Conservation (phyloP, 2,329 filamentous ascomycete species). For the Hymenoscyphus infarciens region DNA sequence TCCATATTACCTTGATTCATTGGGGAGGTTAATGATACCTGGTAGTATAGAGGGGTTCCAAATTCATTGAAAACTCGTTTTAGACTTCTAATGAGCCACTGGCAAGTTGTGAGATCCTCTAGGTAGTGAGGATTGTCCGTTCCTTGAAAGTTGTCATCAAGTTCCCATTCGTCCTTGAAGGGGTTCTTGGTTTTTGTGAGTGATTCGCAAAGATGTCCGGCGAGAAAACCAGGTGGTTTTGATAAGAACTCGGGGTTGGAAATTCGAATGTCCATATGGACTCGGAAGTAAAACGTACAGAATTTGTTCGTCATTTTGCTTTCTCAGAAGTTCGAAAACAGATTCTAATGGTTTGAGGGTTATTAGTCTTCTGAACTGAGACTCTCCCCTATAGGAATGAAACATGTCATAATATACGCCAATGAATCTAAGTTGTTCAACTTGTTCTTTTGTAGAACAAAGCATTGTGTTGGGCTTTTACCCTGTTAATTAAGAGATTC, state of each 20-base stretch:
- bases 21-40: neutral
- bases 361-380: too few relatives aligned
- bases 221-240: neutral
- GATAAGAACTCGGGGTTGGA: neutral
- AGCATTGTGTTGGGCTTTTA: too few relatives aligned
- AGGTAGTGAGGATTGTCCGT: neutral
- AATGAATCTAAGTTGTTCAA: too few relatives aligned
- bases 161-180: neutral
- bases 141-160: neutral
- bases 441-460: too few relatives aligned
- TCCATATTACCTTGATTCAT: neutral
- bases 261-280: neutral
- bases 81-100: neutral
- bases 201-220: neutral
- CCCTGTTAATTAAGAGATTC: too few relatives aligned
- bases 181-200: neutral
- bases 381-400: too few relatives aligned
- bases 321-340: too few relatives aligned
- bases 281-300: neutral
- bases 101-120: neutral
- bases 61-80: neutral
- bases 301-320: too few relatives aligned
- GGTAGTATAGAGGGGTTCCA: neutral
- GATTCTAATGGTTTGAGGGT: too few relatives aligned
- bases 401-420: too few relatives aligned